A percentile compares a stretch with the other conserved stretches of the same genome.
phyloP scores from a whole-genome alignment of 1,139 yeast species.

The Zygosaccharomyces sapae region DNA sequence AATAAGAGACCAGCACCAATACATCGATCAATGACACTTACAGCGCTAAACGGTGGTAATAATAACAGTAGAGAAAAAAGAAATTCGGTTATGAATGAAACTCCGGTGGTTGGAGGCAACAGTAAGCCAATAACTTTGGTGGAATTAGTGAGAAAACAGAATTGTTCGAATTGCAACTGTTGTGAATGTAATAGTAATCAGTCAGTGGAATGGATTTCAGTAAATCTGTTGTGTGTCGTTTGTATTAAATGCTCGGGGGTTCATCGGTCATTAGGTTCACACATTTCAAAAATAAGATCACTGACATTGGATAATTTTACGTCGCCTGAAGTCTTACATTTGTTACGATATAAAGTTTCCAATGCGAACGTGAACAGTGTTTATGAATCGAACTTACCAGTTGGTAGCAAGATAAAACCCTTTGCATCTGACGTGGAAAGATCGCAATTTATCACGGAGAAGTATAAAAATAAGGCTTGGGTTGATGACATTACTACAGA shows the following conservation, averaged over 20 bases:
- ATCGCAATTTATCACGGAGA: slow-evolving; percentile 46
- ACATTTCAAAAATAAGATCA: slow-evolving; percentile 72
- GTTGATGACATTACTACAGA: slow-evolving; percentile 22
- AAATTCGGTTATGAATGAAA: neutral
- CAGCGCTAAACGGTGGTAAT: neutral
- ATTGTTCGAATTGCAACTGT: slow-evolving; percentile 60
- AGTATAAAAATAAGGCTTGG: slow-evolving; percentile 47
- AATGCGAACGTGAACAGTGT: slow-evolving; percentile 60
- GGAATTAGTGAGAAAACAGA: slow-evolving; percentile 45
- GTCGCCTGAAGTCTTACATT: slow-evolving; percentile 48
- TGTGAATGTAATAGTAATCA: slow-evolving; percentile 71
- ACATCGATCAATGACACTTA: neutral
- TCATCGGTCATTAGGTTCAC: slow-evolving; percentile 73
- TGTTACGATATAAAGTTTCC: slow-evolving; percentile 49
- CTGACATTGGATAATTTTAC: slow-evolving; percentile 70
- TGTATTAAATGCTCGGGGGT: slow-evolving; percentile 78
- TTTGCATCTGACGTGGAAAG: slow-evolving; percentile 37
- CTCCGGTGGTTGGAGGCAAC: neutral
- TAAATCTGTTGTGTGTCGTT: slow-evolving; percentile 65
- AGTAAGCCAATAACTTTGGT: slow-evolving; percentile 23
- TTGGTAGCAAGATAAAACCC: slow-evolving; percentile 36
- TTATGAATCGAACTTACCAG: slow-evolving; percentile 49
- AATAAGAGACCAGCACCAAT: neutral
- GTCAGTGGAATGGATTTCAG: slow-evolving; percentile 83
- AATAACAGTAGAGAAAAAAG: neutral